Percentiles rank a stretch among this genome's conserved stretches.
These are phyloP conservation scores for Ascochyta fabae DNA, from an alignment of 2,329 filamentous ascomycete genomes.

Conservation along the genomic window DNA sequence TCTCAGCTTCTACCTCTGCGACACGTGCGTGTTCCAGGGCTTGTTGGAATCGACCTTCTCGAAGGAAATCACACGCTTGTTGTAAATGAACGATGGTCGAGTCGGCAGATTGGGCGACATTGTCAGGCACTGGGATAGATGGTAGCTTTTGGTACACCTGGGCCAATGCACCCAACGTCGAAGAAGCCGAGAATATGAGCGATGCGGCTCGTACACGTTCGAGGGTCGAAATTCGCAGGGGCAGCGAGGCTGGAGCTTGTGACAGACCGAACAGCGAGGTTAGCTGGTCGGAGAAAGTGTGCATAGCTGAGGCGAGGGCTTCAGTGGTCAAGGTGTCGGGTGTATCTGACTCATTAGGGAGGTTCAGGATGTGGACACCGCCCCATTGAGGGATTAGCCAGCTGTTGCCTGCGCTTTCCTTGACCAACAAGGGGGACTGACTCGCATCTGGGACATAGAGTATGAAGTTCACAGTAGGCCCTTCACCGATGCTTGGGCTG, in stretches of 20 bases:
- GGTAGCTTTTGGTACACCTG: constrained; percentile 80
- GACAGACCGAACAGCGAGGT: constrained; percentile 87
- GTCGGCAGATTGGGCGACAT: constrained; percentile 84
- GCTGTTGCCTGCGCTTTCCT: constrained; percentile 69
- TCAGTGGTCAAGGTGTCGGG: constrained; percentile 64
- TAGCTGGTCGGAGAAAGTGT: constrained; percentile 90
- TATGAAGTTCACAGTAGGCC: constrained; percentile 95
- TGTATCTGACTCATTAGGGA: constrained; percentile 46
- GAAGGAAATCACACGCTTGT: constrained; percentile 74
- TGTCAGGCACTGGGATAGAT: constrained; percentile 87
- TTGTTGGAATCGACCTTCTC: constrained; percentile 63
- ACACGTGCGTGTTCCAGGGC: constrained; percentile 82
- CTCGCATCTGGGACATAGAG: constrained; percentile 81
- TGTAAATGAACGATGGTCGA: constrained; percentile 80
- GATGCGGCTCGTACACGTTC: constrained; percentile 85
- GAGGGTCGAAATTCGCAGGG: constrained; percentile 82
- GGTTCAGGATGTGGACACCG: constrained; percentile 72
- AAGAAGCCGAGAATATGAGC: constrained; percentile 86
- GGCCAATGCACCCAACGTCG: constrained; percentile 90
- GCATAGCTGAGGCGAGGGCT: constrained; percentile 77
- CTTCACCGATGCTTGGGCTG: constrained; percentile 88
- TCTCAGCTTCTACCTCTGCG: constrained; percentile 87
- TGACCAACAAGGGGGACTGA: constrained; percentile 65
- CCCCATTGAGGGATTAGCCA: constrained; percentile 99
- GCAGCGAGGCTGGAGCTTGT: constrained; percentile 76